Base-by-base conservation (phyloP, 495 filamentous ascomycete genomes). In the Penicillium steckii region DNA sequence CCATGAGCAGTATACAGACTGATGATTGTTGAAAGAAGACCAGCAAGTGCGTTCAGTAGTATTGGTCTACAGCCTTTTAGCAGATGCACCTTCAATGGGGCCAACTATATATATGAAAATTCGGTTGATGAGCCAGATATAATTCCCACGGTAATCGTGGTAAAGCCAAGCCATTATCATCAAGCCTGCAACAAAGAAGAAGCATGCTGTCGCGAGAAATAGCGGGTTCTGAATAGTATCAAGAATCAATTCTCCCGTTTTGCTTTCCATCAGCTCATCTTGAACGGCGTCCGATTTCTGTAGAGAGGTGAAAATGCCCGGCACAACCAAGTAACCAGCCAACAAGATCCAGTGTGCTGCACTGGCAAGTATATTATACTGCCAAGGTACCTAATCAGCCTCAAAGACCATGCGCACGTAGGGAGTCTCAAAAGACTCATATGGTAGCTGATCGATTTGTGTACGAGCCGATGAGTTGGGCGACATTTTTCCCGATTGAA, bases 1-100 rank as follows among this genome's bases (percentile, higher is more conserved):
- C 60, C 43, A 37, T 78, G 71, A 29, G 74, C 67, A 17, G 68
- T 59, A 52, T 81, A 82, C 8, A 83, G 68, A 59, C 67, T 75
- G 12, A 73, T 61, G 8, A 82, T 45, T n/a, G 78, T 78, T 12
- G 66, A 66, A 7, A 81, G 54, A 7, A 80, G 45, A 0, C 80
- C 79, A n/a, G 72, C 77, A 3, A 76, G 22, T 10, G 65, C 63
- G 58, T 80, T 79, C 45, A 80, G 53, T 17, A 61, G 45, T 13
- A 52, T 60, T 19, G 61, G 66, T 33, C 67, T 70, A 47, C 19
- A 35, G 4, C 18, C 41, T 1, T 21, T 38, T 32, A 46, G 35
- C 8, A 17, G n/a, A 1, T 23, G 13, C 15, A 46, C n/a, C 9
- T n/a, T 8, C 24, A 46, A 7, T 15, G 15, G 1, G n/a, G 37